Percentiles rank a stretch among this genome's conserved stretches.
phyloP scores from a whole-genome alignment of 192 early-diverging fungal species.

The Rhizophlyctis rosea region DNA sequence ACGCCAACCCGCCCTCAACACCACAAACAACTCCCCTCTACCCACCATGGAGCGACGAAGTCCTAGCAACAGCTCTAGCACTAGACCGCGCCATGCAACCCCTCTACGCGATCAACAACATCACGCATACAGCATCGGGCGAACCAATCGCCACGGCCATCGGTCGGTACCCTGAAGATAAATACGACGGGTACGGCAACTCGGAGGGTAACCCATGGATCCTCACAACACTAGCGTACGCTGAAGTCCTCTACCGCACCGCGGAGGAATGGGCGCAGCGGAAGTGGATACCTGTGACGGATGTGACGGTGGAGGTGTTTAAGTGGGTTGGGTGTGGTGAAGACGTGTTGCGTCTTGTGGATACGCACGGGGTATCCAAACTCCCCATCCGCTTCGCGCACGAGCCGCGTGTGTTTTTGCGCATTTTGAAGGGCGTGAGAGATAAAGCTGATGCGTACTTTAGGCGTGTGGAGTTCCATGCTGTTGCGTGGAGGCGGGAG shows the following conservation, averaged over 20 bases:
- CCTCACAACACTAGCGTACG: constrained; percentile 54
- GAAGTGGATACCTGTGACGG: neutral
- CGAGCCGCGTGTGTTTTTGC: neutral
- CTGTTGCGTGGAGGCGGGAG: too few species aligned
- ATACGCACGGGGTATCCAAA: neutral
- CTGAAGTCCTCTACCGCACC: constrained; percentile 63
- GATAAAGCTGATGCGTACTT: constrained; percentile 56
- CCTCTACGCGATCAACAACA: constrained; percentile 51
- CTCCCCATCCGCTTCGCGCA: too few species aligned
- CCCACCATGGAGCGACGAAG: neutral
- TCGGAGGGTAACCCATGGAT: constrained; percentile 73
- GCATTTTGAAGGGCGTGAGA: constrained; percentile 38
- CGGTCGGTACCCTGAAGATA: constrained; percentile 76
- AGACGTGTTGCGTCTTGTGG: neutral
- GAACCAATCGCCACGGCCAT: constrained; percentile 60
- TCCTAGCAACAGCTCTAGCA: constrained; percentile 8
- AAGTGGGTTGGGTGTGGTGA: constrained; percentile 2
- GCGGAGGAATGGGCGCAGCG: neutral
- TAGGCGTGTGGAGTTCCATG: constrained; percentile 51
- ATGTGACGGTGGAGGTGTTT: neutral
- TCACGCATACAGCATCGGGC: neutral
- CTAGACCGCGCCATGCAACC: constrained; percentile 23
- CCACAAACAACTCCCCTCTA: constrained; percentile 1
- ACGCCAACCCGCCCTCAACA: too few species aligned
- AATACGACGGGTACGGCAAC: constrained; percentile 60